Conservation (phyloP, 1,284 basidiomycete species). For the Puccinia polysora region DNA sequence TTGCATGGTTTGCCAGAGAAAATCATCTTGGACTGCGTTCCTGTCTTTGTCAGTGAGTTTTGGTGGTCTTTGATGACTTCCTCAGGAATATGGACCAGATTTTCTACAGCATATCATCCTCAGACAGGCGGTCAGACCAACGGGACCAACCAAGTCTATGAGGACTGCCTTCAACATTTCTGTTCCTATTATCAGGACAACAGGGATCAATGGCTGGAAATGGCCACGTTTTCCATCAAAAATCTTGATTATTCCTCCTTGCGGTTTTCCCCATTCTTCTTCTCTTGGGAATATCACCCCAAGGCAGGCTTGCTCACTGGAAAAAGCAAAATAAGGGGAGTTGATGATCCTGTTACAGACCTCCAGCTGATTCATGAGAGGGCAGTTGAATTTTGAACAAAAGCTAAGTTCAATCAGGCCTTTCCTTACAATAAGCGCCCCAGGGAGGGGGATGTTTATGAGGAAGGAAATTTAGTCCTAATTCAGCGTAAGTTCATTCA, state of each 20-base stretch:
- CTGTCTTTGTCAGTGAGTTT: constrained; percentile 5
- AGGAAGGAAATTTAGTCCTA: too few relatives aligned
- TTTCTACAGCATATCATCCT: constrained; percentile 23
- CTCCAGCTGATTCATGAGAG: constrained; percentile 6
- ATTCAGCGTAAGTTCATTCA: too few relatives aligned
- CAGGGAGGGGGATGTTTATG: too few relatives aligned
- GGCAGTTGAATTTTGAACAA: neutral
- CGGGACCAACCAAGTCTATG: neutral
- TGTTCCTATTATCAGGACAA: constrained; percentile 44
- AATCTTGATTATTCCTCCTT: constrained; percentile 51
- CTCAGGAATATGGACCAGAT: neutral
- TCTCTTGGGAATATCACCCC: constrained; percentile 55
- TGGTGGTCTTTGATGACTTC: neutral
- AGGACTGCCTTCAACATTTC: constrained; percentile 46
- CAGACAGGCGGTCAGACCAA: constrained; percentile 17
- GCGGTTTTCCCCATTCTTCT: constrained; percentile 55
- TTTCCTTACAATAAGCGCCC: too few relatives aligned
- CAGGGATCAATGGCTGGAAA: constrained; percentile 48
- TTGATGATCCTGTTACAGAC: neutral
- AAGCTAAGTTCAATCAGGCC: neutral
- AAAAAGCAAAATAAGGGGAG: neutral
- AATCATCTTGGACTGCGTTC: constrained; percentile 1
- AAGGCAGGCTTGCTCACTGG: constrained; percentile 41
- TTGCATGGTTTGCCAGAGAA: constrained; percentile 21
- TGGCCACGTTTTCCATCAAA: constrained; percentile 53